Percentiles rank a stretch among this genome's conserved stretches.
Conservation (phyloP, 176 grass and related monocot species). For the Musa acuminata region DNA sequence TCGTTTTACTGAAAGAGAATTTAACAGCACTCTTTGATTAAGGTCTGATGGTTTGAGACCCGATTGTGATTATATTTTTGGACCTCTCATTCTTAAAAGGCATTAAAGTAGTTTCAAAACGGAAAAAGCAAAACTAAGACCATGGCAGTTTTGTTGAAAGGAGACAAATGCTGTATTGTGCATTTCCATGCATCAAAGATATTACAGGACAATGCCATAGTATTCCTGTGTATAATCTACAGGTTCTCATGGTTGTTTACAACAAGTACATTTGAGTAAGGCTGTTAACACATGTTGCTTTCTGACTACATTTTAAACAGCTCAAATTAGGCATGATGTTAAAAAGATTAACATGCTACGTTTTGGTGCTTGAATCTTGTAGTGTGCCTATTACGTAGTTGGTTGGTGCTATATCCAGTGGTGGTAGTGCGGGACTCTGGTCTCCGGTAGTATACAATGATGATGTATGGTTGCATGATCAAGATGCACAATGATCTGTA, state of each 20-base stretch:
- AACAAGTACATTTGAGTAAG: neutral
- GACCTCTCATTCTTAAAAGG: neutral
- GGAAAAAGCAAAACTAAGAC: neutral
- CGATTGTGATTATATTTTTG: neutral
- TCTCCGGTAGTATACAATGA: no score
- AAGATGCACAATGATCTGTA: no score
- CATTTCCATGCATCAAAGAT: neutral
- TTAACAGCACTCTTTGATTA: neutral
- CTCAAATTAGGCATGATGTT: neutral
- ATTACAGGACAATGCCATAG: neutral
- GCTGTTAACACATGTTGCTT: neutral
- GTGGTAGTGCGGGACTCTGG: no score
- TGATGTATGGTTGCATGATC: no score
- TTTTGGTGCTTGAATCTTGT: no score
- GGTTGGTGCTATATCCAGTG: no score
- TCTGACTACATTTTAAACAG: neutral
- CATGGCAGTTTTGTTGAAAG: neutral
- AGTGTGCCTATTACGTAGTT: no score
- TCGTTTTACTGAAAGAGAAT: no score
- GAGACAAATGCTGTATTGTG: neutral
- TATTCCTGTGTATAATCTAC: neutral
- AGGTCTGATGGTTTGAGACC: conserved; percentile 1
- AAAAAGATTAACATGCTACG: no score
- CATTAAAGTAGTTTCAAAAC: neutral
- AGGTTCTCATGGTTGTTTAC: neutral